Conservation (phyloP, 2,329 filamentous ascomycete species). For the Colletotrichum sidae region DNA sequence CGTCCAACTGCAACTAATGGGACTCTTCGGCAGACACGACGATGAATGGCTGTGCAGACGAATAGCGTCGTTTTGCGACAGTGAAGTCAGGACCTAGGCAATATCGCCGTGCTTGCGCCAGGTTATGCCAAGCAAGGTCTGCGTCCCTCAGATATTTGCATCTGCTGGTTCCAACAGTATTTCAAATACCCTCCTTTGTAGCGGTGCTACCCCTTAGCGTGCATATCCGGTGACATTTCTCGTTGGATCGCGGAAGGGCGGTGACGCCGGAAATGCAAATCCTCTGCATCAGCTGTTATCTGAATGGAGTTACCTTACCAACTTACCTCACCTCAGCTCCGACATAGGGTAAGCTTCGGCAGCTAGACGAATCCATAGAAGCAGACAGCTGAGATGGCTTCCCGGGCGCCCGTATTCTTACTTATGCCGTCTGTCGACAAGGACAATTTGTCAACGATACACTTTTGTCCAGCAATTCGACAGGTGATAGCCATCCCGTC, state of each 20-base stretch:
- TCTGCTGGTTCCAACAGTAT: constrained; percentile 15
- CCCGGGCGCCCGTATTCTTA: not conserved
- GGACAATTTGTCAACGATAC: constrained; percentile 11
- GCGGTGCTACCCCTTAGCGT: not conserved
- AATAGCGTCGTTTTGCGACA: too few species aligned
- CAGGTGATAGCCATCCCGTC: constrained; percentile 7
- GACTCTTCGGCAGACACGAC: too few species aligned
- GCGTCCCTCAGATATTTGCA: not conserved
- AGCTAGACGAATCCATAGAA: too few species aligned
- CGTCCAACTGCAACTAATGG: too few species aligned
- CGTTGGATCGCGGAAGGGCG: constrained; percentile 13
- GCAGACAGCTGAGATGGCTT: too few species aligned
- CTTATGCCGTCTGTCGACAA: not conserved
- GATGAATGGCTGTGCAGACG: too few species aligned
- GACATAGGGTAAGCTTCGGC: too few species aligned
- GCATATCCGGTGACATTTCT: constrained; percentile 19
- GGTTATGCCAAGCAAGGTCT: too few species aligned
- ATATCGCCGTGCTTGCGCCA: too few species aligned
- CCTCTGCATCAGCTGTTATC: constrained; percentile 19
- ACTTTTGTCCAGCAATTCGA: constrained; percentile 15
- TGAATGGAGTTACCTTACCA: constrained; percentile 19
- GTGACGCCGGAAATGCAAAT: constrained; percentile 20
- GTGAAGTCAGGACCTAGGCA: too few species aligned
- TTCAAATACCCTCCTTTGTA: constrained; percentile 19
- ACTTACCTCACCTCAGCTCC: constrained; percentile 11